Evolutionary conservation across 2,329 filamentous ascomycete genomes (phyloP), one percentile per base, ranked within the genome.

Genomic region (Penicillium sp.): DNA sequence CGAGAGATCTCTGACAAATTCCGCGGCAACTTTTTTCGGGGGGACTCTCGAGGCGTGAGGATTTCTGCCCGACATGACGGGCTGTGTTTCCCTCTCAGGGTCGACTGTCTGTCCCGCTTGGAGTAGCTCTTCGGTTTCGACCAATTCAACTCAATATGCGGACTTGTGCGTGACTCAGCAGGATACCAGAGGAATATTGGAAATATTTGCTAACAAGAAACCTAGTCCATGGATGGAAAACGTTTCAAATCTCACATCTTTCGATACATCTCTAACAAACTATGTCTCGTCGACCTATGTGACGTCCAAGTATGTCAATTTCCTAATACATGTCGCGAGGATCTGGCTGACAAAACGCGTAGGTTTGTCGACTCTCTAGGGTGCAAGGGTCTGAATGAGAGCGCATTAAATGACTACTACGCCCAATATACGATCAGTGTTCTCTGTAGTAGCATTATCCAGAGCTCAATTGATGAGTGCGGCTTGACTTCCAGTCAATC

Each of bases 391-490:
- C 81, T 97, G 67, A 86, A 95, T 69, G 83, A 93, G 55, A 86
- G 85, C 55, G 90, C 96, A 72, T 88, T 91, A 4, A 88, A 86
- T 65, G 84, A 89, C 68, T 85, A 93, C 69, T 99, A 99, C 76
- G 93, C 95, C 49, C 89, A 95, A 67, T 99, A 93, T 77, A 96
- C 93, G 5, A 95, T 87, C 47, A 95, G 90, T 59, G 88, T 96
- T 62, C 84, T 99, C 63, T 99, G 95, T 82, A 98, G 96, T 80
- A 84, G 90, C 63, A 90, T 99, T 70, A 85, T 99, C 50, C 95
- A 99, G 76, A 93, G 91, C 71, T 98, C 95, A 5, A 86, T 89
- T 67, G 71, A 77, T 11, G 71, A 82, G 26, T 99, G 95, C 76
- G 76, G 78, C 21, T 78, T 96, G 46, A 83, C 87, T 0, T 74